phyloP scores from a whole-genome alignment of 495 filamentous ascomycete species.

The Trichodelitschia bisporula region DNA sequence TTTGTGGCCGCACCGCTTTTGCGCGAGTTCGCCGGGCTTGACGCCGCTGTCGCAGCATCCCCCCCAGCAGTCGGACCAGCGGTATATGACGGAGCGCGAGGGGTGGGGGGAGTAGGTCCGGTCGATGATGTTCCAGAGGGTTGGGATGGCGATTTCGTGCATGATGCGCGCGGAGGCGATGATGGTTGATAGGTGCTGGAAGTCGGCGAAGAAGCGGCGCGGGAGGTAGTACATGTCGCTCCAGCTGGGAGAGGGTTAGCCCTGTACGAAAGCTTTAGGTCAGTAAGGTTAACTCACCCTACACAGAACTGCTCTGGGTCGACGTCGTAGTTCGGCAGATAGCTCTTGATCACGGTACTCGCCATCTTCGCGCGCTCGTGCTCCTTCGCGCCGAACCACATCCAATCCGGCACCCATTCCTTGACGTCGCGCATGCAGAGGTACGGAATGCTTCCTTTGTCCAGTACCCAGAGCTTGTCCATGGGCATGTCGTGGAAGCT shows the following conservation, averaged over 20 bases:
- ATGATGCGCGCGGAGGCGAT: background rate
- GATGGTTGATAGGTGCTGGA: background rate
- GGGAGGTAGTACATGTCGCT: conserved; percentile 13
- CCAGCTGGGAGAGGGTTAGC: conserved; percentile 5
- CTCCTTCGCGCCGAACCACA: too few relatives aligned
- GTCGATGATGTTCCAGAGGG: background rate
- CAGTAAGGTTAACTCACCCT: conserved; percentile 1
- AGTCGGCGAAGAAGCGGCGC: conserved; percentile 9
- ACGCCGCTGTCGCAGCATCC: background rate
- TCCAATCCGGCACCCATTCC: background rate
- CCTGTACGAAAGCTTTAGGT: background rate
- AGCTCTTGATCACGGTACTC: conserved; percentile 2
- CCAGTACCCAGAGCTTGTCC: background rate
- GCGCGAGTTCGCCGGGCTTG: background rate
- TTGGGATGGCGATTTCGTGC: background rate
- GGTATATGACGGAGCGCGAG: background rate
- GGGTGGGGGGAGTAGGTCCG: background rate
- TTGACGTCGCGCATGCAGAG: background rate
- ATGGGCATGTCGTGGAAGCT: background rate
- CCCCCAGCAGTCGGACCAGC: background rate
- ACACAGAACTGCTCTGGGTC: conserved; percentile 8
- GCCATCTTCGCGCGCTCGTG: conserved; percentile 1
- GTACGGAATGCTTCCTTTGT: background rate
- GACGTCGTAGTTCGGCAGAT: conserved; percentile 3
- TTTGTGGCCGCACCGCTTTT: background rate